Evolutionary conservation across 352 stramenopile species (phyloP), one percentile per base, ranked within the genome.

Genomic region (Phytophthora ohioensis): DNA sequence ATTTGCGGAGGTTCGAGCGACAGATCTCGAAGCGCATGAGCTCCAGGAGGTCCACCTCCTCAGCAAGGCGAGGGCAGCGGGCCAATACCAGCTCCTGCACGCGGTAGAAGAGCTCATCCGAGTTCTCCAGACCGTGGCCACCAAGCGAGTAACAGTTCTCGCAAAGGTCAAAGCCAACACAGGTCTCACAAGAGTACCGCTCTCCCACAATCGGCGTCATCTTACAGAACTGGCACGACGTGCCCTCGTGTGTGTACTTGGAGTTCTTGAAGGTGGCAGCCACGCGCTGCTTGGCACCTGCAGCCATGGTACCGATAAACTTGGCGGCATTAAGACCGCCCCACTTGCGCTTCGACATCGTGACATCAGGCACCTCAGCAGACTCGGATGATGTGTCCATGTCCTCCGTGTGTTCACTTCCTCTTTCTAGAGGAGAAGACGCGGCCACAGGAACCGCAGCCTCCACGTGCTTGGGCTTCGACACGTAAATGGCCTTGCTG

Each of bases 1-100:
- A 95, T 68, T 95, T 95, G 69, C 88, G 88, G 61, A 95, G 57
- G 42, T 93, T 95, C n/a, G 82, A 91, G 49, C 85, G 84, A 43
- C 88, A 95, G 54, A 95, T 95, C 69, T 95, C 88, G 59, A 93
- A 95, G 21, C 88, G 88, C 67, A 95, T 77, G 21, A 95, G 78
- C 72, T 93, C 88, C 13, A 95, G 67, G 43, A 93, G 73, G 45
- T 93, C 85, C 9, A 91, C 74, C 49, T 94, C 83, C 15, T 89
- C 76, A 1, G 65, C 71, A 7, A 95, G 69, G 7, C 85, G 84
- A 27, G 82, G 62, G 49, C 87, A 94, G 31, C 86, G 86, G 9
- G 71, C 79, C 3, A 94, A 67, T 55, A 90, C 84, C 11, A 95
- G 76, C 66, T 94, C 87, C 62, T 95, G 84, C 46, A 91, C 85